These are phyloP conservation scores for Tardiomyces digboiensis DNA, from an alignment of 1,139 yeast species.

Conservation along the genomic window DNA sequence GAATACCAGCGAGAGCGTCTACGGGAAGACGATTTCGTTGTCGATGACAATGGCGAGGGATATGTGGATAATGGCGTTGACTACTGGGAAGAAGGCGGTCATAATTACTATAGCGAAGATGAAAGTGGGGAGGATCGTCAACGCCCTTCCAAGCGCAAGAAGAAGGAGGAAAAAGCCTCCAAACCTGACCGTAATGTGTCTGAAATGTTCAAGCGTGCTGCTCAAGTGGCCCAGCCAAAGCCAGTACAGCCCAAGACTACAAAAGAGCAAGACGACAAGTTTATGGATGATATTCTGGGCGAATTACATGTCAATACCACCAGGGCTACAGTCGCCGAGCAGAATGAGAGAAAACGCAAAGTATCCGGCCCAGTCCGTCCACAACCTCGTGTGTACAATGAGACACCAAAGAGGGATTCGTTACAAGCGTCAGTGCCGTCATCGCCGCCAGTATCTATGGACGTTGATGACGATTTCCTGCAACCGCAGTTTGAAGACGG, in stretches of 20 bases:
- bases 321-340: background rate
- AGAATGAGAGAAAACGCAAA: background rate
- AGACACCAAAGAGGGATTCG: background rate
- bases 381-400: background rate
- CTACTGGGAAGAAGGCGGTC: constrained; percentile 52
- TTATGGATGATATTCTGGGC: constrained; percentile 21
- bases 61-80: constrained; percentile 90
- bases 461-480: background rate
- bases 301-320: constrained; percentile 10
- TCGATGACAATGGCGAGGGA: constrained; percentile 85
- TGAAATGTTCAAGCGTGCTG: background rate
- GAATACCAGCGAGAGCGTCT: constrained; percentile 71
- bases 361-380: background rate
- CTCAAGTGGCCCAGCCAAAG: background rate
- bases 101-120: background rate
- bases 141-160: background rate
- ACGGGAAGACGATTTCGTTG: constrained; percentile 86
- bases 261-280: constrained; percentile 19
- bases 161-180: background rate
- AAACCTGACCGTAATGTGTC: background rate
- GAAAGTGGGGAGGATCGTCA: background rate
- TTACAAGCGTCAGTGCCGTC: background rate
- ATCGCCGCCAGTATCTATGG: background rate
- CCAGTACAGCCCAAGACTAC: constrained; percentile 5
- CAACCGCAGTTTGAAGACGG: background rate